phyloP scores from a whole-genome alignment of 108 stramenopile genomes.

The Schizochytrium sp. region DNA sequence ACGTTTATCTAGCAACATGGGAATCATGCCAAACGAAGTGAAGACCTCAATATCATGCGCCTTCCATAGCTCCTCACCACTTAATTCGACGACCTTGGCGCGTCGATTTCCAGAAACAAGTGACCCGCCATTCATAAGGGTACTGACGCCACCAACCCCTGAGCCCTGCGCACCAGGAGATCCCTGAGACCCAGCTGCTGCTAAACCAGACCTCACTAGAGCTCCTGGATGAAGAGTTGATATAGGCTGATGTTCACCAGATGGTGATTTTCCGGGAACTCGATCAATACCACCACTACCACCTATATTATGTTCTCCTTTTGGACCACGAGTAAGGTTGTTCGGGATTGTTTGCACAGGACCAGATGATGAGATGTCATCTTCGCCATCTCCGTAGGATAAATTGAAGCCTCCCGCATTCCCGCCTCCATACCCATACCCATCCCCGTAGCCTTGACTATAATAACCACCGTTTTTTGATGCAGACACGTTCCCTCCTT shows the following conservation, averaged over 20 bases:
- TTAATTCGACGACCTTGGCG: slow-evolving; percentile 13
- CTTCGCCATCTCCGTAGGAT: background rate
- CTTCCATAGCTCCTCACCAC: slow-evolving; percentile 47
- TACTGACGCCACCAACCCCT: no score
- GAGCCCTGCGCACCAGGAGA: no score
- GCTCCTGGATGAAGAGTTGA: no score
- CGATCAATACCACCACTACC: no score
- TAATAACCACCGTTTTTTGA: background rate
- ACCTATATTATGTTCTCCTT: no score
- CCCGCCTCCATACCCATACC: background rate
- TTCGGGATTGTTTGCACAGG: background rate
- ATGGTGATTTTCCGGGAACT: no score
- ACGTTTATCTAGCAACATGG: slow-evolving; percentile 36
- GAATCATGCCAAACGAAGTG: slow-evolving; percentile 16
- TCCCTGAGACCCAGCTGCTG: no score
- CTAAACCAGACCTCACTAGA: no score
- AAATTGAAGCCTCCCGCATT: no score
- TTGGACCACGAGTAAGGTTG: no score
- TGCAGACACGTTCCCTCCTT: background rate
- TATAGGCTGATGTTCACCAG: no score
- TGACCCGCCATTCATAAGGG: no score
- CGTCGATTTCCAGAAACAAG: background rate
- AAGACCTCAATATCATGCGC: background rate
- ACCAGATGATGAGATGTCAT: background rate
- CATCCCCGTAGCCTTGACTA: background rate